Conservation (phyloP, 345 rosid species). For the Moringa oleifera region DNA sequence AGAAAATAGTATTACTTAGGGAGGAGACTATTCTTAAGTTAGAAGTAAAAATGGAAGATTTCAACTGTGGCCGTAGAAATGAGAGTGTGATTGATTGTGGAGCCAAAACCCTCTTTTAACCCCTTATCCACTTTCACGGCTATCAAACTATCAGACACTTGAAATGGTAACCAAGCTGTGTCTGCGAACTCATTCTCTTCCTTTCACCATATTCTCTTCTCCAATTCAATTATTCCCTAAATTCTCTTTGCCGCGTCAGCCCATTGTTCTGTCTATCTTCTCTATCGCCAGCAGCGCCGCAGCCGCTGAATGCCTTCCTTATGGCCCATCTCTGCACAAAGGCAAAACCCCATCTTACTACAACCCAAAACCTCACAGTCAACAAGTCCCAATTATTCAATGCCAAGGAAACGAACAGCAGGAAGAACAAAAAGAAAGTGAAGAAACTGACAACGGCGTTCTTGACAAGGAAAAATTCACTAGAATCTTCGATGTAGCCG, state of each 20-base stretch:
- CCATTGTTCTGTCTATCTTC: constrained; percentile 29
- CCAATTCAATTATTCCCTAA: constrained; percentile 26
- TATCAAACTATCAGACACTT: neutral
- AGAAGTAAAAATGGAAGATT: no score
- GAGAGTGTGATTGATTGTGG: no score
- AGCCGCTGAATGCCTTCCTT: constrained; percentile 26
- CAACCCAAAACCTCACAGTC: neutral
- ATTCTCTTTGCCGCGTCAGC: constrained; percentile 24
- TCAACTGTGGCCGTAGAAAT: no score
- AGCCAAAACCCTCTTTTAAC: constrained; percentile 12
- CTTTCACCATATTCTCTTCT: constrained; percentile 24
- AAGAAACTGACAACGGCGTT: constrained; percentile 19
- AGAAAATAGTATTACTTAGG: no score
- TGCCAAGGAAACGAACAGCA: constrained; percentile 10
- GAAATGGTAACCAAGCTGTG: constrained; percentile 45
- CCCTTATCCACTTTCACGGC: constrained; percentile 5
- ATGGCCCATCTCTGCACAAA: constrained; percentile 79
- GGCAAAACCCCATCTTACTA: constrained; percentile 35
- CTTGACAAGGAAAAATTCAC: constrained; percentile 52
- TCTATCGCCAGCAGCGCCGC: constrained; percentile 16
- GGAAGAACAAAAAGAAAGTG: constrained; percentile 4
- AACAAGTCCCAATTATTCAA: constrained; percentile 4
- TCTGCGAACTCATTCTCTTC: constrained; percentile 30
- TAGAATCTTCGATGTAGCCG: constrained; percentile 51
- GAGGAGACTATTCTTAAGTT: no score